Evolutionary conservation across 2,329 filamentous ascomycete genomes (phyloP).

Genomic region (Colletotrichum echinochloae): DNA sequence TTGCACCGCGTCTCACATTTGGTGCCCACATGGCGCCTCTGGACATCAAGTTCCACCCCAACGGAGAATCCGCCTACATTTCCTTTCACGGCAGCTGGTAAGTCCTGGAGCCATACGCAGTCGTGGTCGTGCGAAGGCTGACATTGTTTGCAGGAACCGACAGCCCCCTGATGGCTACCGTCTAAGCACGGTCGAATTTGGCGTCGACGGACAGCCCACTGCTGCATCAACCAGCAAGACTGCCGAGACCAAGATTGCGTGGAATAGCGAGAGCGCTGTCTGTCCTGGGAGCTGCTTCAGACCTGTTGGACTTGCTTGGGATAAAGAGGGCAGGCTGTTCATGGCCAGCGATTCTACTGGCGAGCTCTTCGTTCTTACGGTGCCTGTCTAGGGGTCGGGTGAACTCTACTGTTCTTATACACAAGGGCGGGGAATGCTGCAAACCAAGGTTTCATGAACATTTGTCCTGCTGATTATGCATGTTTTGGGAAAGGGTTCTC

Average conservation of each 20-base stretch:
- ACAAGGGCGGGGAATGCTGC: not conserved
- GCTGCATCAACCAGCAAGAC: slow-evolving; percentile 51
- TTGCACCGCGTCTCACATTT: slow-evolving; percentile 68
- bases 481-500: not conserved
- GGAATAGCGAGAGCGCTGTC: slow-evolving; percentile 58
- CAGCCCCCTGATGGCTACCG: slow-evolving; percentile 53
- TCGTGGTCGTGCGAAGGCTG: not conserved
- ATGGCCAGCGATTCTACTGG: slow-evolving; percentile 74
- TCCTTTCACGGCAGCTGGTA: slow-evolving; percentile 81
- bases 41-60: slow-evolving; percentile 74
- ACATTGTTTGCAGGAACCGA: slow-evolving; percentile 46
- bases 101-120: slow-evolving; percentile 42
- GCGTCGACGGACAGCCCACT: slow-evolving; percentile 49
- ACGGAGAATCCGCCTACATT: slow-evolving; percentile 71
- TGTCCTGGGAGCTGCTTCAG: slow-evolving; percentile 72
- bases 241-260: slow-evolving; percentile 60
- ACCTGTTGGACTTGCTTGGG: slow-evolving; percentile 69
- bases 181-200: slow-evolving; percentile 53
- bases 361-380: slow-evolving; percentile 71
- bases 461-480: not conserved
- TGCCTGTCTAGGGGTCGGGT: slow-evolving; percentile 20
- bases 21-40: slow-evolving; percentile 77
- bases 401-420: not conserved
- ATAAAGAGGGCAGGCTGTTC: slow-evolving; percentile 66
- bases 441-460: not conserved